Evolutionary conservation across 768 basidiomycete species (phyloP).

Genomic region (Collybia sordida): DNA sequence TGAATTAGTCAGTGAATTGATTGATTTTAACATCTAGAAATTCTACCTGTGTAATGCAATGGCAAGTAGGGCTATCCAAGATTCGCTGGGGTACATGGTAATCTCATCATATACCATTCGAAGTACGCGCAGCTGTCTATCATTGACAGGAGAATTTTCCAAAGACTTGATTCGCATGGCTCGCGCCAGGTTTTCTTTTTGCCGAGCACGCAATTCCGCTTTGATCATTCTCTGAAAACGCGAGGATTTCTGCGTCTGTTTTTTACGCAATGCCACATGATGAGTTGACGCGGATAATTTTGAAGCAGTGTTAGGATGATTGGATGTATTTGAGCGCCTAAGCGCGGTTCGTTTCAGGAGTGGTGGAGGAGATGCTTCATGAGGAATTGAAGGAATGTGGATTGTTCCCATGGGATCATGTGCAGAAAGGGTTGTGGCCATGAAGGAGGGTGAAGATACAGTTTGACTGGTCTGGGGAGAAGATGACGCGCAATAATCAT

Average conservation of each 20-base stretch:
- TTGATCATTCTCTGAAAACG: constrained; percentile 25
- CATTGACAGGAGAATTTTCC: constrained; percentile 57
- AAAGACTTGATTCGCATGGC: constrained; percentile 41
- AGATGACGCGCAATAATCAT: background rate
- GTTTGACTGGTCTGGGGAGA: background rate
- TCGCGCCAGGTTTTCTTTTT: constrained; percentile 33
- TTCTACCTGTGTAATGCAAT: constrained; percentile 54
- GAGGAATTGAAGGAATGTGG: constrained; percentile 25
- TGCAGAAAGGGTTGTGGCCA: constrained; percentile 6
- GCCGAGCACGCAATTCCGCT: constrained; percentile 28
- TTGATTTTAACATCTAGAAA: background rate
- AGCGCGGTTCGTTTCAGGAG: constrained; percentile 21
- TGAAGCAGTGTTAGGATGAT: constrained; percentile 14
- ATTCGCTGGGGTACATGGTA: constrained; percentile 62
- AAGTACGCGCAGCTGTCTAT: constrained; percentile 56
- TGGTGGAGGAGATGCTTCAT: constrained; percentile 17
- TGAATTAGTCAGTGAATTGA: no score
- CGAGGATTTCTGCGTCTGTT: constrained; percentile 22
- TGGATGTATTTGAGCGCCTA: constrained; percentile 27
- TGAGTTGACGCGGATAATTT: constrained; percentile 20
- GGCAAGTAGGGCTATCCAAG: constrained; percentile 60
- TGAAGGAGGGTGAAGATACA: background rate
- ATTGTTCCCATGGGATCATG: constrained; percentile 18
- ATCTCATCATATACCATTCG: constrained; percentile 66
- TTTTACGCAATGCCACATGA: constrained; percentile 24